Conservation (phyloP, 2,329 filamentous ascomycete genomes). For the Alternaria viburni region DNA sequence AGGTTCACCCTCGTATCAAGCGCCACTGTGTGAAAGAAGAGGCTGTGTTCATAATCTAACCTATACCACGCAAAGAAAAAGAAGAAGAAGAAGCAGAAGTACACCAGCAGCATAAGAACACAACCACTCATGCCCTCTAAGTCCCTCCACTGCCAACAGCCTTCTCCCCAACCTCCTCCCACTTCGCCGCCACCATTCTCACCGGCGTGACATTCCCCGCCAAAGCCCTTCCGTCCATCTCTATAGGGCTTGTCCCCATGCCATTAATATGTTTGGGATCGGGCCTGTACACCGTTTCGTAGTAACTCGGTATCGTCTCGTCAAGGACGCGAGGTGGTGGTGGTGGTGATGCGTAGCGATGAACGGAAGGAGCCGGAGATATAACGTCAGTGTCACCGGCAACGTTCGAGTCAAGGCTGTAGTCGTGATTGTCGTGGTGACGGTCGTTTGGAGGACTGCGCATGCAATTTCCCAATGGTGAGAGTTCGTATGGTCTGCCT, state of each 20-base stretch:
- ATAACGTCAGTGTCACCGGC: background rate
- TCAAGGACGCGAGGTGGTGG: background rate
- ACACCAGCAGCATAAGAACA: background rate
- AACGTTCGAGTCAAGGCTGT: background rate
- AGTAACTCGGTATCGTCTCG: conserved; percentile 6
- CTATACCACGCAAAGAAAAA: background rate
- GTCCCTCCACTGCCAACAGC: background rate
- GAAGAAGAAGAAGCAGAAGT: background rate
- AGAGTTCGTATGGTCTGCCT: background rate
- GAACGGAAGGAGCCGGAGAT: background rate
- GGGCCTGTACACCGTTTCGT: conserved; percentile 1
- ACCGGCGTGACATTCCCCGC: background rate
- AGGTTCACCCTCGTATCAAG: background rate
- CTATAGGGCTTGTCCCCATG: background rate
- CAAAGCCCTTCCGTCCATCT: background rate
- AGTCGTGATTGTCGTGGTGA: background rate
- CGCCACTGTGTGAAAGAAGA: background rate
- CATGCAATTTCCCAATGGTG: background rate
- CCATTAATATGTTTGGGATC: background rate
- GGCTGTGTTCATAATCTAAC: background rate
- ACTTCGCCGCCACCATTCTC: background rate
- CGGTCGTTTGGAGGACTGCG: background rate
- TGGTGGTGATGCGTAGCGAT: background rate
- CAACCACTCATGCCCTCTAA: background rate
- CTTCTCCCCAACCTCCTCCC: conserved; percentile 1